Evolutionary conservation across 306 rosid genomes (phyloP).

Genomic region (Rosa persica): DNA sequence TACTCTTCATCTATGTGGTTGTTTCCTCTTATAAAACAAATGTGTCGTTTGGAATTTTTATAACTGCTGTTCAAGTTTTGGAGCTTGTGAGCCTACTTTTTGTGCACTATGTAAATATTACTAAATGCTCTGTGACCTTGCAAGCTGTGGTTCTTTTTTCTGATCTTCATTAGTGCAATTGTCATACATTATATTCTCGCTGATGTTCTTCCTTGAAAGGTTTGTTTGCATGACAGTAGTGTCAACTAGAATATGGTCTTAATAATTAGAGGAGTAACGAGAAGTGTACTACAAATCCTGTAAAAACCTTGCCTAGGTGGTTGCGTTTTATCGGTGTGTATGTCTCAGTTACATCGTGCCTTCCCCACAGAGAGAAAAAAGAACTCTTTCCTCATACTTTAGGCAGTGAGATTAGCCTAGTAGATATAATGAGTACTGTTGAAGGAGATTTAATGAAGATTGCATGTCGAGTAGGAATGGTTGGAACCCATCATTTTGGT

Average conservation of each 20-base stretch:
- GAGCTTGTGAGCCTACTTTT: background rate
- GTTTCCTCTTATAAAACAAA: background rate
- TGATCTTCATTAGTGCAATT: background rate
- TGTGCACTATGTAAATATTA: background rate
- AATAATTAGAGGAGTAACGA: too few species aligned
- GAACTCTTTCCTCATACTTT: background rate
- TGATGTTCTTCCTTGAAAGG: background rate
- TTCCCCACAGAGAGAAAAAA: background rate
- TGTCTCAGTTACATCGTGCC: background rate
- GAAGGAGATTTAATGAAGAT: background rate
- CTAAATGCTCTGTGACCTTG: background rate
- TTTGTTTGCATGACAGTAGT: background rate
- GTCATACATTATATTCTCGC: background rate
- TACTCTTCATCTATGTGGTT: slow-evolving; percentile 19
- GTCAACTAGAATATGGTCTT: background rate
- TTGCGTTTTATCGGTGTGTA: background rate
- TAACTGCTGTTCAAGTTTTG: slow-evolving; percentile 23
- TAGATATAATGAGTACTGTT: background rate
- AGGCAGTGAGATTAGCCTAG: background rate
- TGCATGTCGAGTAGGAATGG: background rate
- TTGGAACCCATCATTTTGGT: background rate
- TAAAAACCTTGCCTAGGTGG: background rate
- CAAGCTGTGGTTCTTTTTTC: background rate
- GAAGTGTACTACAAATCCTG: background rate
- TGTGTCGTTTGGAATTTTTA: background rate